Conservation (phyloP, 257 asterid genomes). For the Nicotiana paniculata region DNA sequence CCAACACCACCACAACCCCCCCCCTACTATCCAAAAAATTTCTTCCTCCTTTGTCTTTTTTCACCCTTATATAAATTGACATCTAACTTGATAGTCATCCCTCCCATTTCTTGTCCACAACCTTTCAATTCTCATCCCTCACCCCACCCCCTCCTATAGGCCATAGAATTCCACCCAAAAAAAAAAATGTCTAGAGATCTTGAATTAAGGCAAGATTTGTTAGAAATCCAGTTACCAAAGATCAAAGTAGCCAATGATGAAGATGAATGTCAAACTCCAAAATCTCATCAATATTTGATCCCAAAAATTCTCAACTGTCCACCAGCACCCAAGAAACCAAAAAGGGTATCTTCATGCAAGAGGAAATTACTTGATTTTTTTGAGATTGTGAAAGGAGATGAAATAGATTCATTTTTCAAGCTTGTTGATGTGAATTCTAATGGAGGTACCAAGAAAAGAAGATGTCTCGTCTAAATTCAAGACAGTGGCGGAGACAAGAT, state of each 20-base stretch:
- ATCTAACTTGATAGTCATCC: background rate
- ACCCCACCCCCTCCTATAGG: no score
- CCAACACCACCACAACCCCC: no score
- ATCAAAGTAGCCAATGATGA: conserved; percentile 9
- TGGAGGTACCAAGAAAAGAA: conserved; percentile 20
- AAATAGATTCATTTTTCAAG: conserved; percentile 44
- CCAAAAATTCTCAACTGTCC: conserved; percentile 42
- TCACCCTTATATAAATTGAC: background rate
- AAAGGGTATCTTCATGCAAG: conserved; percentile 31
- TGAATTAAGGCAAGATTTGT: conserved; percentile 21
- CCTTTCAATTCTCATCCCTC: background rate
- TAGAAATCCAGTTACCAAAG: background rate
- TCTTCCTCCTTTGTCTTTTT: background rate
- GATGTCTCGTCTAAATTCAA: conserved; percentile 10
- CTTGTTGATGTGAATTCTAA: background rate
- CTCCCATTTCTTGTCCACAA: background rate
- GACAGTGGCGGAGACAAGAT: background rate
- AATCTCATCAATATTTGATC: conserved; percentile 37
- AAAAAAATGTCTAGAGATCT: conserved; percentile 40
- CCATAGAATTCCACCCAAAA: background rate
- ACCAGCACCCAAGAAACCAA: conserved; percentile 56
- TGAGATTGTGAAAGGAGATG: conserved; percentile 25
- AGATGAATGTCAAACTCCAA: conserved; percentile 43
- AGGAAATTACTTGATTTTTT: conserved; percentile 35
- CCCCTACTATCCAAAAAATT: background rate